Base-by-base conservation (phyloP, 306 rosid species). In the Rosa chinensis region DNA sequence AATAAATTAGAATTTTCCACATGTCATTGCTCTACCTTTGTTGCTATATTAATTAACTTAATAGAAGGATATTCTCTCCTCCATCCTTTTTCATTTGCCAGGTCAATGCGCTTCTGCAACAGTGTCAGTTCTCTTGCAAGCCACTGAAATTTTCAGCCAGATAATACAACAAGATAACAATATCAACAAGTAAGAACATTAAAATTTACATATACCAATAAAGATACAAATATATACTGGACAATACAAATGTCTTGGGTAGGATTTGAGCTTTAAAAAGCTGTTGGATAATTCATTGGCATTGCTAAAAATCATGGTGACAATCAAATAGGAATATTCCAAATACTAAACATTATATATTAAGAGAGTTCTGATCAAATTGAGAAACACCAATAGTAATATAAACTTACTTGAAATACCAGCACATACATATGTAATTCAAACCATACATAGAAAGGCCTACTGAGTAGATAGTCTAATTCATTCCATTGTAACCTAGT, bases 51-150 rank as follows among this genome's bases (percentile, higher is more conserved):
- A 45, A 77, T 35, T 9, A 61, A 37, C 3, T 45, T 68, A 79
- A 70, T 70, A 75, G 74, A 84, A 89, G 98, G 98, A 94, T 94
- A 94, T 94, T 92, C 89, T 89, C 87, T 90, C 83, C 97, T 89
- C 97, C 96, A 83, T 53, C 98, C 98, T 86, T 90, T 94, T 86
- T 92, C 98, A 82, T 92, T 92, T 70, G 98, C 97, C 79, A 59
- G 88, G 79, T 90, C 94, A 77, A 92, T 94, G 47, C 88, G 89
- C 61, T 77, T 89, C 79, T 86, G 94, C 80, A 94, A 73, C 68
- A 84, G 55, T 37, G 80, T 73, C 86, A 94, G 48, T 85, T 91
- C 87, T 78, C 80, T 87, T 6, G 85, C 79, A 74, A 93, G 92
- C 98, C 98, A 86, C 98, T 93, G 88, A 72, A 75, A 83, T 66